Conservation (phyloP, 257 asterid genomes). For the Eustoma russellianum region DNA sequence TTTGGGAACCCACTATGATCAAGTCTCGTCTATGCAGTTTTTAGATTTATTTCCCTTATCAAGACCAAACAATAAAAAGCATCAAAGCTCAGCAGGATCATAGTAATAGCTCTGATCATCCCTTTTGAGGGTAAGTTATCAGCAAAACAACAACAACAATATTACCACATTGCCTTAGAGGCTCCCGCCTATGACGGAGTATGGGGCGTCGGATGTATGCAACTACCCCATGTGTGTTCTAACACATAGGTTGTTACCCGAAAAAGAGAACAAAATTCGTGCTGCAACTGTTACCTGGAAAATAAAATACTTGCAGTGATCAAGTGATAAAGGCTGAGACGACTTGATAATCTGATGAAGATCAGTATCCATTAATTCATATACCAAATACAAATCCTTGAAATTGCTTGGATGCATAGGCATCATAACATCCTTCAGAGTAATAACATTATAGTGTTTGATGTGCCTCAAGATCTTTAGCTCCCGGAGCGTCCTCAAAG, state of each 20-base stretch:
- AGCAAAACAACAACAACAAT: neutral
- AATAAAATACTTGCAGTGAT: constrained; percentile 36
- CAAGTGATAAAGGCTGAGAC: constrained; percentile 30
- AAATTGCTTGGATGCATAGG: constrained; percentile 24
- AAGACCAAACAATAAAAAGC: no score
- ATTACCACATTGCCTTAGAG: no score
- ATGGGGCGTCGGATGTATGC: no score
- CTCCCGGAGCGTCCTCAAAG: constrained; percentile 39
- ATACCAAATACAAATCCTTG: constrained; percentile 38
- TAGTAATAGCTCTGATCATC: no score
- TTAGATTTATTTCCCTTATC: no score
- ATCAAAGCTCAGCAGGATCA: no score
- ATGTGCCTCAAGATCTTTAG: constrained; percentile 27
- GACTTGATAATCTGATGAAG: constrained; percentile 40
- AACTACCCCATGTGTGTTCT: no score
- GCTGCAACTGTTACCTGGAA: constrained; percentile 23
- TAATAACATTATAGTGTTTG: constrained; percentile 36
- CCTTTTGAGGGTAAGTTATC: no score
- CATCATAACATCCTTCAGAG: constrained; percentile 41
- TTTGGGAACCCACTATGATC: no score
- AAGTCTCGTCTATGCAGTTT: no score
- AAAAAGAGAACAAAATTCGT: neutral
- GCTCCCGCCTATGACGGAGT: no score
- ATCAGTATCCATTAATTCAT: constrained; percentile 43
- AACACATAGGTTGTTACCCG: neutral